phyloP scores from a whole-genome alignment of 768 basidiomycete genomes.

The Cystofilobasidium macerans region DNA sequence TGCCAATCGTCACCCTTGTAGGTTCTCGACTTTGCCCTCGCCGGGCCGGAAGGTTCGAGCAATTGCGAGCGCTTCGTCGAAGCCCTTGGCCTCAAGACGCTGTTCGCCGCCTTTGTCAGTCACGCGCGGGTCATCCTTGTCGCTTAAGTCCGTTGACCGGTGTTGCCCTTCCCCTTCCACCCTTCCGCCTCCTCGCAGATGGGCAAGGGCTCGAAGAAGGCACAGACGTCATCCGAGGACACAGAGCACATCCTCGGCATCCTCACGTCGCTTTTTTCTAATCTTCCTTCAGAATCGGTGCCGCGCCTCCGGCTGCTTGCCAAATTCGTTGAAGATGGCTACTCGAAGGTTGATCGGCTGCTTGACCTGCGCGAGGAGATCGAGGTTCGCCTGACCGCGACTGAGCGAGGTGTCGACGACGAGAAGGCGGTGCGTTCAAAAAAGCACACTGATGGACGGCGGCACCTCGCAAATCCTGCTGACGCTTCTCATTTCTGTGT shows the following conservation, averaged over 20 bases:
- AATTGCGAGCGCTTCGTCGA: conserved; percentile 80
- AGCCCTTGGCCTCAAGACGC: conserved; percentile 69
- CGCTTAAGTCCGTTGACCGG: background rate
- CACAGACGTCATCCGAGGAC: conserved; percentile 52
- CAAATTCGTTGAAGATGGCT: conserved; percentile 86
- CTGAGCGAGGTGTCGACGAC: conserved; percentile 56
- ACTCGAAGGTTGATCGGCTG: conserved; percentile 89
- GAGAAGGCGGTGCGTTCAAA: conserved; percentile 57
- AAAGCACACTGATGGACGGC: too few species aligned
- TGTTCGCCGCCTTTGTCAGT: conserved; percentile 88
- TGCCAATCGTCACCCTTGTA: too few species aligned
- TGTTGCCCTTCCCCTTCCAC: background rate
- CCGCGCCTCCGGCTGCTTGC: conserved; percentile 68
- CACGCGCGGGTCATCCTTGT: background rate
- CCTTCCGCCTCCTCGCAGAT: background rate
- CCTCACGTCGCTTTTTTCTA: conserved; percentile 73
- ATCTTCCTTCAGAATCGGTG: conserved; percentile 72
- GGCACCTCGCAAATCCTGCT: background rate
- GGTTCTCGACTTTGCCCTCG: conserved; percentile 78
- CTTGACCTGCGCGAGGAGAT: conserved; percentile 73
- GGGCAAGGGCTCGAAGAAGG: conserved; percentile 23
- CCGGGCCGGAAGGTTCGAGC: conserved; percentile 56
- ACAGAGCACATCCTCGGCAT: conserved; percentile 78
- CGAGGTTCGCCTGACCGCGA: conserved; percentile 48
- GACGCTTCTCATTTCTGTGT: conserved; percentile 3